Evolutionary conservation across 306 rosid genomes (phyloP), one percentile per base, ranked within the genome.

Genomic region (Begonia peltatifolia): DNA sequence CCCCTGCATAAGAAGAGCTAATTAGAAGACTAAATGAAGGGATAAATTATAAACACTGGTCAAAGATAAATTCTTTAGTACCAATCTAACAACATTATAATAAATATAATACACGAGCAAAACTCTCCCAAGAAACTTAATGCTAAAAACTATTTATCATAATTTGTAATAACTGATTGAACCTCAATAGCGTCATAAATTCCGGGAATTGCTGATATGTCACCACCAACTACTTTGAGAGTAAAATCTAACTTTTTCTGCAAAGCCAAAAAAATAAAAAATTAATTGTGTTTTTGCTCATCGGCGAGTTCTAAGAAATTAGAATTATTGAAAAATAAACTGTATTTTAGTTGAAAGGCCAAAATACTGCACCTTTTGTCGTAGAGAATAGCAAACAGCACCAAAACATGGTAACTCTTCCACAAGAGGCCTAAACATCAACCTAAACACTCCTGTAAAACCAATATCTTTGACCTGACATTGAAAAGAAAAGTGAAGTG

Each of bases 321-420:
- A 30, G 38, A 30, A 30, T 30, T 30, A 30, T 30, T 6, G 38
- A 30, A 30, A 17, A 30, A 30, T 30, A 30, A 30, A 30, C 9
- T 5, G 9, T 30, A 4, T 30, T 30, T 30, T 5, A 30, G 38
- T 30, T 30, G 38, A 30, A 1, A 30, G 38, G 38, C 38, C 38
- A 13, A 52, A 52, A 70, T 38, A 25, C 12, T 53, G 12, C 60
- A 83, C 99, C 99, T 92, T 92, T 63, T 92, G 80, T 59, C 84
- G 75, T 63, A 92, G 62, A 63, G 99, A 92, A 78, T 77, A 92
- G 74, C 94, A 67, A 69, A 92, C 67, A 51, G 99, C 99, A 65
- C 99, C 99, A 73, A 92, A 92, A 47, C 99, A 87, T 6, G 96
- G 99, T 61, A 92, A 79, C 74, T 83, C 96, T 0, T 86, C 71